phyloP scores from a whole-genome alignment of 176 grass and related monocot genomes.

The Luzula sylvatica region DNA sequence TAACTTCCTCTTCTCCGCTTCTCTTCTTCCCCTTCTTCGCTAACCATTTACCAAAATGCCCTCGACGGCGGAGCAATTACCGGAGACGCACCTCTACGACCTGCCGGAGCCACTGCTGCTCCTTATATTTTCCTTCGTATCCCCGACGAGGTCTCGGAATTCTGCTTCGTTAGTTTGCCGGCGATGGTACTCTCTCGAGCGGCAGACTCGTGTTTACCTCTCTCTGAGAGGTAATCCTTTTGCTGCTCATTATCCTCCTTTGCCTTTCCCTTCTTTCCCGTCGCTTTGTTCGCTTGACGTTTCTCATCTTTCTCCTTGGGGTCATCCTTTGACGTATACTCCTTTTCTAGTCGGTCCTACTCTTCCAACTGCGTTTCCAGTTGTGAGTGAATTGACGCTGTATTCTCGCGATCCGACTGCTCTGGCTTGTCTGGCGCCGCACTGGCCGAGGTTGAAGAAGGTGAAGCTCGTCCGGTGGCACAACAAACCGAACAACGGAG shows the following conservation, averaged over 20 bases:
- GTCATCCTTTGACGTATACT: conserved; percentile 37
- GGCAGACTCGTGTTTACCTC: conserved; percentile 44
- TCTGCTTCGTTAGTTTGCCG: conserved; percentile 38
- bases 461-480: conserved; percentile 93
- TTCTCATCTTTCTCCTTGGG: conserved; percentile 81
- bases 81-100: conserved; percentile 39
- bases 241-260: conserved; percentile 20
- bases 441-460: conserved; percentile 40
- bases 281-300: conserved; percentile 63
- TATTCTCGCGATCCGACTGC: conserved; percentile 85
- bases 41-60: not conserved
- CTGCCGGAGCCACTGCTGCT: conserved; percentile 66
- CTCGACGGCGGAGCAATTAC: not conserved
- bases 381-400: conserved; percentile 40
- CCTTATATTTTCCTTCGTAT: conserved; percentile 41
- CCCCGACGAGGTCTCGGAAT: conserved; percentile 47
- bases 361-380: conserved; percentile 51
- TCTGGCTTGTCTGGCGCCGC: conserved; percentile 33
- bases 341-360: conserved; percentile 1
- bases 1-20: not conserved
- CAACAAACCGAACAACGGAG: conserved; percentile 38
- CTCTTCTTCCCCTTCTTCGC: conserved; percentile 9
- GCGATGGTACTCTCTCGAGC: conserved; percentile 43
- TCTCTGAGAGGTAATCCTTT: conserved; percentile 64
- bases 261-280: conserved; percentile 49